These are phyloP conservation scores for Mycena latifolia DNA, from an alignment of 768 basidiomycete species.

Conservation along the genomic window DNA sequence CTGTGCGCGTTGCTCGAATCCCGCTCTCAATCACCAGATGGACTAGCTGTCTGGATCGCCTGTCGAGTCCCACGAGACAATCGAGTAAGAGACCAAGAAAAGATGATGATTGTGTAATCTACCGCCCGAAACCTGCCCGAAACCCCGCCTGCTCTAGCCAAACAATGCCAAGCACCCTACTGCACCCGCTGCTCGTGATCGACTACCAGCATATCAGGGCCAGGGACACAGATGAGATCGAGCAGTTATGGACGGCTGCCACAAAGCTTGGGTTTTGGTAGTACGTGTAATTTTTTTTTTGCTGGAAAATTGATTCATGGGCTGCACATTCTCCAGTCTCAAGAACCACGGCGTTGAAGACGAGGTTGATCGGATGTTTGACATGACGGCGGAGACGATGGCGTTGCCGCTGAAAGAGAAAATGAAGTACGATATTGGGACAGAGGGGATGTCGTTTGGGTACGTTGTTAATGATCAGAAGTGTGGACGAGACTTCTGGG, in stretches of 20 bases:
- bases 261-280: slow-evolving; percentile 65
- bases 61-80: background rate
- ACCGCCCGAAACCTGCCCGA: background rate
- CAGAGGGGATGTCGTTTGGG: slow-evolving; percentile 55
- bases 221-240: slow-evolving; percentile 51
- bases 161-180: background rate
- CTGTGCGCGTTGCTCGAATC: background rate
- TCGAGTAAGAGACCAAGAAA: background rate
- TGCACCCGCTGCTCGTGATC: slow-evolving; percentile 56
- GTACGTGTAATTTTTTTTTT: slow-evolving; percentile 43
- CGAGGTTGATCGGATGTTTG: slow-evolving; percentile 55
- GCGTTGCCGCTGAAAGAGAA: slow-evolving; percentile 56
- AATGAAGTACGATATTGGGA: slow-evolving; percentile 57
- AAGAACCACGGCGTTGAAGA: slow-evolving; percentile 58
- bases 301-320: background rate
- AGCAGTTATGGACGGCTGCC: slow-evolving; percentile 56
- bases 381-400: slow-evolving; percentile 55
- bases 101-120: background rate
- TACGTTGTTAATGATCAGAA: slow-evolving; percentile 41
- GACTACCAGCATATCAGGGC: slow-evolving; percentile 54
- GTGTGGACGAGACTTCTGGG: too few relatives aligned
- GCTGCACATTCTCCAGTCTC: slow-evolving; percentile 41
- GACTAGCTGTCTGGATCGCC: background rate
- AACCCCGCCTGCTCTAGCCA: background rate
- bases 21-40: slow-evolving; percentile 13